Evolutionary conservation across 306 rosid species (phyloP).

Genomic region (Acacia confusa): DNA sequence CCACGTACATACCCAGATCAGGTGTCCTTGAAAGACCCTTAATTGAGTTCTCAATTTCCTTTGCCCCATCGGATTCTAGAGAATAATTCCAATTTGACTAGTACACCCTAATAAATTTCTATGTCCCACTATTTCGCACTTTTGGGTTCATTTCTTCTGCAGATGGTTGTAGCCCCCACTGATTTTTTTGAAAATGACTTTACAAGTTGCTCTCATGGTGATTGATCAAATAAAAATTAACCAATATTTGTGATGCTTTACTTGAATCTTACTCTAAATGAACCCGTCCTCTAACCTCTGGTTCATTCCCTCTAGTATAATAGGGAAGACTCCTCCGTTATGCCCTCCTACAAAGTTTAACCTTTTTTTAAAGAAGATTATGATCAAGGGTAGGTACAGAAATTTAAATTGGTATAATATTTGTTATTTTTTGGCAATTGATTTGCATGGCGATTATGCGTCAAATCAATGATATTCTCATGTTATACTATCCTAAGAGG

Average conservation of each 20-base stretch:
- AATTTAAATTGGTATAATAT: too few relatives aligned
- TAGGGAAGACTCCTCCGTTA: neutral
- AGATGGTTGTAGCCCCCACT: neutral
- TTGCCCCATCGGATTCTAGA: neutral
- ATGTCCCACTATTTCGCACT: constrained; percentile 20
- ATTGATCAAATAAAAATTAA: neutral
- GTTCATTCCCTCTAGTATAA: neutral
- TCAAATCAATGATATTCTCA: neutral
- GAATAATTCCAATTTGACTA: constrained; percentile 5
- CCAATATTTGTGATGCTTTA: neutral
- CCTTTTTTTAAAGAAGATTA: neutral
- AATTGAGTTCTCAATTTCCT: constrained; percentile 5
- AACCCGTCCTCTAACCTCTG: neutral
- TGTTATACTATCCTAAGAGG: neutral
- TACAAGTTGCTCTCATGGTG: neutral
- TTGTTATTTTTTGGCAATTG: neutral
- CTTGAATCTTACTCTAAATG: neutral
- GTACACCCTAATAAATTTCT: constrained; percentile 10
- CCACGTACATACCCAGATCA: neutral
- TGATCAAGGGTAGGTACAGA: neutral
- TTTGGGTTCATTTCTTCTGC: neutral
- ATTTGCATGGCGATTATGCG: neutral
- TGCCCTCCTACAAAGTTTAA: neutral
- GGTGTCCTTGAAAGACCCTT: constrained; percentile 11
- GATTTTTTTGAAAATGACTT: neutral